Percentiles rank a stretch among this genome's conserved stretches.
phyloP scores from a whole-genome alignment of 331 rosid genomes.

The Acacia concinna region DNA sequence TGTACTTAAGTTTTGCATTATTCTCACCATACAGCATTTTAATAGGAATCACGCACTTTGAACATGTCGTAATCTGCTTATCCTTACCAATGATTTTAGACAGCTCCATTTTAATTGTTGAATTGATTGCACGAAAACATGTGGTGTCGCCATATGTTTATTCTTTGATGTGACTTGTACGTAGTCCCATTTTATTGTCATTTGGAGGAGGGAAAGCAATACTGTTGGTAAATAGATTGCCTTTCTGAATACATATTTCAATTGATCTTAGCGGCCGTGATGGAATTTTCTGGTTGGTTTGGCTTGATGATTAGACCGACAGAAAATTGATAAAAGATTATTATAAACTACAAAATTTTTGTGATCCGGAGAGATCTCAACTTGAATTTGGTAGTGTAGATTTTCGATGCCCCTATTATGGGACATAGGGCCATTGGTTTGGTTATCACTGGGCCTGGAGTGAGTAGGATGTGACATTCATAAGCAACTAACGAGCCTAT shows the following conservation, averaged over 20 bases:
- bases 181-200: background rate
- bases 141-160: background rate
- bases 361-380: background rate
- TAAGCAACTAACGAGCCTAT: background rate
- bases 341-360: background rate
- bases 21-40: slow-evolving; percentile 11
- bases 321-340: background rate
- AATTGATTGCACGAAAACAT: background rate
- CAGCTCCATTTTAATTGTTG: slow-evolving; percentile 1
- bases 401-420: background rate
- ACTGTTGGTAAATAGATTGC: background rate
- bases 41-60: slow-evolving; percentile 7
- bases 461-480: background rate
- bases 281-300: background rate
- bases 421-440: background rate
- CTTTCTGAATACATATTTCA: background rate
- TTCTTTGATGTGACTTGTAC: background rate
- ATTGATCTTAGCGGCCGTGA: background rate
- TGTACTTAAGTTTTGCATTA: background rate
- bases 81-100: background rate
- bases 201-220: background rate
- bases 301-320: background rate
- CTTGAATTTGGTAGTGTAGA: background rate
- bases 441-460: background rate
- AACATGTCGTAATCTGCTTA: slow-evolving; percentile 15